Conservation (phyloP, 768 basidiomycete genomes). For the Phaeolepiota aurea region DNA sequence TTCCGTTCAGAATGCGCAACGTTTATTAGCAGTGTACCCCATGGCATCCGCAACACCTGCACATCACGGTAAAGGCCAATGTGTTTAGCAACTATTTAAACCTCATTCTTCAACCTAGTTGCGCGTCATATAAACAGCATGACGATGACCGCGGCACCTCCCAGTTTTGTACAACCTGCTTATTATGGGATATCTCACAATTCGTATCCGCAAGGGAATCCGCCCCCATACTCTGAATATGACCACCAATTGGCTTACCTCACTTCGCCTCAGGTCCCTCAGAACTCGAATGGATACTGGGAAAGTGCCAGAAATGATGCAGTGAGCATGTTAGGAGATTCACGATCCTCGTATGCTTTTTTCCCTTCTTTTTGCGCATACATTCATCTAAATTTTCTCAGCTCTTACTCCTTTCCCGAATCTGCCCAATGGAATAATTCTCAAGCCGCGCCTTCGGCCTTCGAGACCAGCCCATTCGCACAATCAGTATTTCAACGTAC, state of each 20-base stretch:
- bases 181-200: constrained; percentile 30
- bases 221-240: constrained; percentile 61
- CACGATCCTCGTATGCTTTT: constrained; percentile 37
- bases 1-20: constrained; percentile 61
- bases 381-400: constrained; percentile 13
- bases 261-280: constrained; percentile 33
- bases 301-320: constrained; percentile 52
- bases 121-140: constrained; percentile 58
- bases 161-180: constrained; percentile 55
- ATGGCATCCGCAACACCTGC: constrained; percentile 73
- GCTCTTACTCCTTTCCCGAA: constrained; percentile 33
- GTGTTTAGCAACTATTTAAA: constrained; percentile 2
- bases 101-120: constrained; percentile 30
- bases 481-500: constrained; percentile 60
- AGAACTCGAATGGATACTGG: constrained; percentile 54
- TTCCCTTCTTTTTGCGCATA: constrained; percentile 11
- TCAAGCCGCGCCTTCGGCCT: constrained; percentile 37
- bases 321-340: constrained; percentile 48
- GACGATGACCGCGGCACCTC: constrained; percentile 48
- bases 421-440: constrained; percentile 33
- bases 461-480: constrained; percentile 49
- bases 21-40: constrained; percentile 60
- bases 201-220: constrained; percentile 28
- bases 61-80: constrained; percentile 47
- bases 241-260: constrained; percentile 53